Percentiles rank a stretch among this genome's conserved stretches.
Conservation (phyloP, 176 grass and related monocot species). For the Raddia guianensis region DNA sequence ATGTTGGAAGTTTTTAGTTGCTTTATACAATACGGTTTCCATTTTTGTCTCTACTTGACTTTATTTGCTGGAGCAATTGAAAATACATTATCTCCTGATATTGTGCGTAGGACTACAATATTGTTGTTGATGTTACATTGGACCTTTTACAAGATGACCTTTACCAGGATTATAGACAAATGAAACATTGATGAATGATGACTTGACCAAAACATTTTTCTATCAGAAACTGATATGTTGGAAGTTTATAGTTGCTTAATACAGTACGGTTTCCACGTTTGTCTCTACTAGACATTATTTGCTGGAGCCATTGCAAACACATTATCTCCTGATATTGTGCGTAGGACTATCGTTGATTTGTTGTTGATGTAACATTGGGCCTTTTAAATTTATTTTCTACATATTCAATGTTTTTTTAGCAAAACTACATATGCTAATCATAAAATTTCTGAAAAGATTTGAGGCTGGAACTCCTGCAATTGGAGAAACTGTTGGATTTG, state of each 20-base stretch:
- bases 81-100: not conserved
- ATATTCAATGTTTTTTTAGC: not conserved
- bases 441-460: constrained; percentile 56
- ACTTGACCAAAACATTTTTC: not conserved
- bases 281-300: not conserved
- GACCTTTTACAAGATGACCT: not conserved
- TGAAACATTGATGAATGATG: not conserved
- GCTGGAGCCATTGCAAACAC: not conserved
- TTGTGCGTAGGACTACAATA: not conserved
- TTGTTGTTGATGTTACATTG: not conserved
- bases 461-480: constrained; percentile 98
- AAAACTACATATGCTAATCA: not conserved
- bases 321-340: not conserved
- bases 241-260: constrained; percentile 8
- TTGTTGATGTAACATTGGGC: not conserved
- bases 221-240: not conserved
- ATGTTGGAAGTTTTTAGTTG: not conserved
- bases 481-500: constrained; percentile 86
- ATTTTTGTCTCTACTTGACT: not conserved
- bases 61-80: constrained; percentile 5
- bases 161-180: not conserved
- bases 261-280: not conserved
- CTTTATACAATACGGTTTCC: not conserved
- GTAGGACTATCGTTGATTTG: not conserved
- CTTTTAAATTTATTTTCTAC: not conserved